phyloP scores from a whole-genome alignment of 441 rosid genomes.

The Brassica balearica region DNA sequence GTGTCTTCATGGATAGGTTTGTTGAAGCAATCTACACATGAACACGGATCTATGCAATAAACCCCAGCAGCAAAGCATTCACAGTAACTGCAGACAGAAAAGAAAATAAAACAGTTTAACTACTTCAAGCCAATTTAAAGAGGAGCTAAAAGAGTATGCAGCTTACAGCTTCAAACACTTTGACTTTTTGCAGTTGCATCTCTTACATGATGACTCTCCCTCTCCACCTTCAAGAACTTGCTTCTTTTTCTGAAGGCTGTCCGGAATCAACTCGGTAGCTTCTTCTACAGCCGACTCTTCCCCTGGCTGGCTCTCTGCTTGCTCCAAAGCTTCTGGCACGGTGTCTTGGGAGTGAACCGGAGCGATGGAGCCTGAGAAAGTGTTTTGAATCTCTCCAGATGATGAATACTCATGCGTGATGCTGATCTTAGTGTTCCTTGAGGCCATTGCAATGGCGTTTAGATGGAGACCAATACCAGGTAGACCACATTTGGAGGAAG shows the following conservation, averaged over 20 bases:
- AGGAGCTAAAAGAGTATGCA: constrained; percentile 5
- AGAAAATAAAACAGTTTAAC: not conserved
- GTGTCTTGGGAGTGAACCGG: constrained; percentile 40
- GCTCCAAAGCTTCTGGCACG: constrained; percentile 51
- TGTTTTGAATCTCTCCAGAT: constrained; percentile 49
- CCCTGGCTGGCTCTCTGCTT: constrained; percentile 56
- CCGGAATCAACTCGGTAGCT: constrained; percentile 54
- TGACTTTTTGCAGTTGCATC: constrained; percentile 98
- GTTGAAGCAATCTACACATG: constrained; percentile 96
- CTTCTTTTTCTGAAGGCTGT: constrained; percentile 81
- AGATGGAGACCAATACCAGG: constrained; percentile 97
- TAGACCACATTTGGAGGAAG: constrained; percentile 53
- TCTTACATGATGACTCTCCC: constrained; percentile 79
- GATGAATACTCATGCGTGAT: constrained; percentile 52
- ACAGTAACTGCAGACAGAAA: constrained; percentile 73
- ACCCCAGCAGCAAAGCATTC: constrained; percentile 99
- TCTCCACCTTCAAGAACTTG: constrained; percentile 59
- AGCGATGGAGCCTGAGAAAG: constrained; percentile 45
- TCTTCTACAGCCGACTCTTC: constrained; percentile 44
- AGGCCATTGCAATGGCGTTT: constrained; percentile 73
- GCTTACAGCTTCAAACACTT: constrained; percentile 99
- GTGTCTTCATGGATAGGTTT: constrained; percentile 96
- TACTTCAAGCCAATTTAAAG: constrained; percentile 12
- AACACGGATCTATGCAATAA: constrained; percentile 96
- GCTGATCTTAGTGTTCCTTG: constrained; percentile 50